phyloP scores from a whole-genome alignment of 352 stramenopile species.

The Phytophthora ohioensis region DNA sequence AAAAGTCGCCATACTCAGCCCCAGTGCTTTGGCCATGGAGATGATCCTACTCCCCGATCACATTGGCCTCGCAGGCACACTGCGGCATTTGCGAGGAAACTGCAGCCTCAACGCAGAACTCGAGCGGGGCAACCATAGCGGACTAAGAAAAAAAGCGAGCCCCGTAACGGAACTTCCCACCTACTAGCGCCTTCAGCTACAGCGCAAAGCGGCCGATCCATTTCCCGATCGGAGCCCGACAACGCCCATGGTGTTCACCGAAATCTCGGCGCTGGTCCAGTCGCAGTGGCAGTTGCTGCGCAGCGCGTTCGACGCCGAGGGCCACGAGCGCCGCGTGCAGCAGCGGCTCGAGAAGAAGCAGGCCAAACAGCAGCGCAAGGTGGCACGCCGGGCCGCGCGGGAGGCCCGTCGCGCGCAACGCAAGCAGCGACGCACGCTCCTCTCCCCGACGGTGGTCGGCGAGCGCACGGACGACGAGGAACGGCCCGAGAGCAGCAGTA shows the following conservation, averaged over 20 bases:
- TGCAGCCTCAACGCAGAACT: slow-evolving; percentile 28
- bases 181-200: neutral
- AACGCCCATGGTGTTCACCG: slow-evolving; percentile 47
- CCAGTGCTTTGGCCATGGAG: slow-evolving; percentile 10
- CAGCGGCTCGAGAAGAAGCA: slow-evolving; percentile 45
- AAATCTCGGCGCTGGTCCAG: slow-evolving; percentile 45
- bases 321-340: slow-evolving; percentile 33
- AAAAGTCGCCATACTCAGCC: slow-evolving; percentile 5
- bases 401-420: slow-evolving; percentile 38
- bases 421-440: slow-evolving; percentile 28
- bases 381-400: slow-evolving; percentile 33
- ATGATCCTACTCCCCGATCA: slow-evolving; percentile 24
- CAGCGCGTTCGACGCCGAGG: slow-evolving; percentile 28
- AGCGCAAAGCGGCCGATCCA: slow-evolving; percentile 13
- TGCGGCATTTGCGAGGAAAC: slow-evolving; percentile 38
- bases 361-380: slow-evolving; percentile 46
- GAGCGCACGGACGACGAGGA: slow-evolving; percentile 34
- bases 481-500: slow-evolving; percentile 16
- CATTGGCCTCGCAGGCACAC: neutral
- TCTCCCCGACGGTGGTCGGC: slow-evolving; percentile 29
- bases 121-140: neutral
- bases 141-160: slow-evolving; percentile 26
- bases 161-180: slow-evolving; percentile 27
- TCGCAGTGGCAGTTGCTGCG: slow-evolving; percentile 47
- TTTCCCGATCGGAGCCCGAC: slow-evolving; percentile 19